These are phyloP conservation scores for Guyanaporus albipodus DNA, from an alignment of 768 basidiomycete genomes.

Conservation along the genomic window DNA sequence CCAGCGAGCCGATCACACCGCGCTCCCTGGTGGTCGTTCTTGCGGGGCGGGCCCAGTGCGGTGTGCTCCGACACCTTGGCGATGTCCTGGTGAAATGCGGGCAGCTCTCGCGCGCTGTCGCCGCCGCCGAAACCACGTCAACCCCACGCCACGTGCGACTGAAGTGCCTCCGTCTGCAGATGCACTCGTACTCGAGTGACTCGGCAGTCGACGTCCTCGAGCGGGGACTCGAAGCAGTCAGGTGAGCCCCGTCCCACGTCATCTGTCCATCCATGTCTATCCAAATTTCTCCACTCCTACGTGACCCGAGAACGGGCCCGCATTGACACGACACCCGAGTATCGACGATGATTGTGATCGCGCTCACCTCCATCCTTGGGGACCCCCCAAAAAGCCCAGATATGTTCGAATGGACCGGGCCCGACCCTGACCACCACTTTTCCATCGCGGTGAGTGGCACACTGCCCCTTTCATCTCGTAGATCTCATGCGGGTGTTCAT, in stretches of 20 bases:
- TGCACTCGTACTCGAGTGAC: slow-evolving; percentile 39
- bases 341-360: not conserved
- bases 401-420: slow-evolving; percentile 54
- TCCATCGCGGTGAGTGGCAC: slow-evolving; percentile 49
- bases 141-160: slow-evolving; percentile 16
- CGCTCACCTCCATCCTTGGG: too few species aligned
- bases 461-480: not conserved
- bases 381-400: slow-evolving; percentile 35
- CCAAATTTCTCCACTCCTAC: too few species aligned
- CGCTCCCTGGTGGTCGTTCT: slow-evolving; percentile 28
- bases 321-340: too few species aligned
- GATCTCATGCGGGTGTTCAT: not conserved
- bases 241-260: slow-evolving; percentile 37
- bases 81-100: slow-evolving; percentile 27
- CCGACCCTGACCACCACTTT: slow-evolving; percentile 58
- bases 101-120: not conserved
- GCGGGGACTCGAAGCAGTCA: slow-evolving; percentile 32
- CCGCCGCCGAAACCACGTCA: not conserved
- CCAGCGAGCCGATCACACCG: slow-evolving; percentile 20
- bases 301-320: not conserved
- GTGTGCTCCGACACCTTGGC: slow-evolving; percentile 26
- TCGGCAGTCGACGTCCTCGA: slow-evolving; percentile 27
- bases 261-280: too few species aligned
- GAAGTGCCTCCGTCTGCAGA: slow-evolving; percentile 32
- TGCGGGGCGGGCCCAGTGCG: slow-evolving; percentile 27